Conservation (phyloP, 2,329 filamentous ascomycete species). For the Fusarium incarnatum region DNA sequence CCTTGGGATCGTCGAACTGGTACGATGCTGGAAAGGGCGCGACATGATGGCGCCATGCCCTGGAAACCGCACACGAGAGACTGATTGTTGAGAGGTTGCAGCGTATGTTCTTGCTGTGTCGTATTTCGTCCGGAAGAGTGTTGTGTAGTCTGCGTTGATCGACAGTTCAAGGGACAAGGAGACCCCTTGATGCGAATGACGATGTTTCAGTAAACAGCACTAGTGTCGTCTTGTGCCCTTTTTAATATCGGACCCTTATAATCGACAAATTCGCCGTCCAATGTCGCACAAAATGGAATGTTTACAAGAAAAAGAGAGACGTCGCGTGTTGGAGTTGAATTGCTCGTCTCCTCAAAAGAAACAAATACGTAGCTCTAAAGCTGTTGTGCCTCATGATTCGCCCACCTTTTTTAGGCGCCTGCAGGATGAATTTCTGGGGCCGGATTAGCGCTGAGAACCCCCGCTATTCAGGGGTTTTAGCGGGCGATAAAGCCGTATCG, state of each 20-base stretch:
- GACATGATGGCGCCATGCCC: slow-evolving; percentile 51
- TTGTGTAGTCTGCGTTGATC: slow-evolving; percentile 20
- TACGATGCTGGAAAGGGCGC: slow-evolving; percentile 37
- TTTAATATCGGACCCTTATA: neutral
- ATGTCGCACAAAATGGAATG: slow-evolving; percentile 1
- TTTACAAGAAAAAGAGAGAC: neutral
- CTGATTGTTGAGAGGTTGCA: neutral
- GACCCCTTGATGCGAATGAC: slow-evolving; percentile 28
- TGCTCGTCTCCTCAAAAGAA: slow-evolving; percentile 20
- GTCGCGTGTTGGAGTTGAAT: slow-evolving; percentile 25
- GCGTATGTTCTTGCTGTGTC: neutral
- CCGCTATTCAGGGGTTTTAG: slow-evolving; percentile 38
- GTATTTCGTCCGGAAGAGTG: slow-evolving; percentile 2
- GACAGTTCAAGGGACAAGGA: slow-evolving; percentile 31
- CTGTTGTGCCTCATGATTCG: slow-evolving; percentile 33
- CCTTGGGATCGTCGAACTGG: slow-evolving; percentile 26
- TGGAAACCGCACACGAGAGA: neutral
- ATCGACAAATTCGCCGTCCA: neutral
- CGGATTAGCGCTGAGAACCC: slow-evolving; percentile 35
- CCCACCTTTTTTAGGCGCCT: slow-evolving; percentile 14
- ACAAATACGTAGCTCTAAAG: slow-evolving; percentile 32
- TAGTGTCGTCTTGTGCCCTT: slow-evolving; percentile 5
- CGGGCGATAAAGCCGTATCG: slow-evolving; percentile 12
- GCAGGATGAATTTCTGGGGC: slow-evolving; percentile 32
- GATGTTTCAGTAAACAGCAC: slow-evolving; percentile 8